A percentile compares a stretch with the other conserved stretches of the same genome.
Conservation (phyloP, 192 early-diverging fungal genomes). For the Thamnidium elegans region DNA sequence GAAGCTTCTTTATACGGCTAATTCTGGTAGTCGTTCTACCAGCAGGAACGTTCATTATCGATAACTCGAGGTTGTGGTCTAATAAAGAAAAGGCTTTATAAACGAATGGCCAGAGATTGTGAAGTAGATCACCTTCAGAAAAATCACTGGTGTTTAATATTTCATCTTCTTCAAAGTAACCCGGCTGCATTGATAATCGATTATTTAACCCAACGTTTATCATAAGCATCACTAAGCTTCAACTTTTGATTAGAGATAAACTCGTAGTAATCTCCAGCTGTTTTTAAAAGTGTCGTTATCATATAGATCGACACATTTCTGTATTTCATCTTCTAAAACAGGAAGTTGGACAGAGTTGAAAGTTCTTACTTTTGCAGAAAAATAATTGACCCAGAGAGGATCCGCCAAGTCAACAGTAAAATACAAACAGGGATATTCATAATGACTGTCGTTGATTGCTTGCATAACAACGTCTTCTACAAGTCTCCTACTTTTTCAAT, state of each 20-base stretch:
- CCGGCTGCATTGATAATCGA: neutral
- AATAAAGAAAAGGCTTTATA: no score
- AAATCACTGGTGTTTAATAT: neutral
- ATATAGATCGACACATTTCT: no score
- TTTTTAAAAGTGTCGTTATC: no score
- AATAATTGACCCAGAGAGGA: no score
- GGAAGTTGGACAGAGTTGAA: no score
- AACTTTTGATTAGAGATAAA: neutral
- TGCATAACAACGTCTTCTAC: no score
- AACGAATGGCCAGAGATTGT: neutral
- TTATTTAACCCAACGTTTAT: neutral
- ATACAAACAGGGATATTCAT: no score
- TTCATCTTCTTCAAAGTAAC: neutral
- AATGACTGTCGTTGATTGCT: no score
- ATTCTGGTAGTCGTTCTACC: neutral
- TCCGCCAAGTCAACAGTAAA: no score
- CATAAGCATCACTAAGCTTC: neutral
- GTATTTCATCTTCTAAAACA: no score
- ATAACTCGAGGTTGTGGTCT: neutral
- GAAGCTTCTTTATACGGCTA: neutral
- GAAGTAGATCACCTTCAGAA: neutral
- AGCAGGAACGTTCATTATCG: neutral
- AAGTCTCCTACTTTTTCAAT: no score
- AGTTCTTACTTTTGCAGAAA: no score
- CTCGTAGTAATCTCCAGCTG: neutral